Conservation (phyloP, 768 basidiomycete species). For the Macrolepiota albuminosa region DNA sequence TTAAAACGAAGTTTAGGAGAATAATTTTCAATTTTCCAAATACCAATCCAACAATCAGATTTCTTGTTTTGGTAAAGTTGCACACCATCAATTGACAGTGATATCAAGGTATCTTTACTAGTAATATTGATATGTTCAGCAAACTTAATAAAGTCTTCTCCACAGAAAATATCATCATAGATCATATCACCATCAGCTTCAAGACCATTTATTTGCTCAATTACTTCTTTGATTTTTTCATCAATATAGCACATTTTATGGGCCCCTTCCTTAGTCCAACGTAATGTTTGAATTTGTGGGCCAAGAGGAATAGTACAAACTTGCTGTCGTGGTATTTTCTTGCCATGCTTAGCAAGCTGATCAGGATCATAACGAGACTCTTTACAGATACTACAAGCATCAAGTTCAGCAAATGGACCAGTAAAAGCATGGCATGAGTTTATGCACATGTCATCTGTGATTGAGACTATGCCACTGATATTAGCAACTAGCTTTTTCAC, state of each 20-base stretch:
- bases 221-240: neutral
- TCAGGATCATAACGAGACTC: no score
- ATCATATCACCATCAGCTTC: neutral
- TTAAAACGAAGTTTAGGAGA: no score
- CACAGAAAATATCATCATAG: no score
- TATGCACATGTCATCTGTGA: neutral
- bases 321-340: neutral
- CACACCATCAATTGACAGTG: neutral
- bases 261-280: neutral
- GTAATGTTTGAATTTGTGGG: neutral
- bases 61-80: no score
- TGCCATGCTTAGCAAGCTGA: no score
- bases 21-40: no score
- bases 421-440: no score
- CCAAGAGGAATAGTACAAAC: neutral
- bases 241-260: neutral
- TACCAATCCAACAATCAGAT: no score
- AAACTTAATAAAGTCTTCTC: neutral
- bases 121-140: no score
- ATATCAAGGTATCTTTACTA: neutral
- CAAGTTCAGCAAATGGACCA: neutral
- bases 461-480: neutral
- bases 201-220: neutral
- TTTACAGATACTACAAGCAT: neutral
- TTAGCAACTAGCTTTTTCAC: no score